Conservation (phyloP, 1,139 yeast species). For the Arxiozyma heterogenica region DNA sequence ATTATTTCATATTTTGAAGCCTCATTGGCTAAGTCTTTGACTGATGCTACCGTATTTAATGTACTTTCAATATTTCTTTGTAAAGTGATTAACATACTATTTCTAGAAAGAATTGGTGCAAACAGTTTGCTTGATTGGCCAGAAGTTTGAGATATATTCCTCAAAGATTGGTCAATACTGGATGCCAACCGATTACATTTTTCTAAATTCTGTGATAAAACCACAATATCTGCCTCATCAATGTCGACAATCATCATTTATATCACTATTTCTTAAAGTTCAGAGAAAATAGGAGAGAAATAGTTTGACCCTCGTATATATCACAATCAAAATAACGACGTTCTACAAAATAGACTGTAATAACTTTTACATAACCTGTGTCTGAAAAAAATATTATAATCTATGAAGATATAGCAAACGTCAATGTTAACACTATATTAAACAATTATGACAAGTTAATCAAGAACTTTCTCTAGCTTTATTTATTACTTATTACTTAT, state of each 20-base stretch:
- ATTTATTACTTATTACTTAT: too few species aligned
- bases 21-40: slow-evolving; percentile 55
- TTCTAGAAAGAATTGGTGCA: slow-evolving; percentile 61
- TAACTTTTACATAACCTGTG: neutral
- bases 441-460: too few species aligned
- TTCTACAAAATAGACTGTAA: neutral
- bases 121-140: slow-evolving; percentile 55
- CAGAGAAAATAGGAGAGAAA: neutral
- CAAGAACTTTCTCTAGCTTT: too few species aligned
- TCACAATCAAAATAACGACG: neutral
- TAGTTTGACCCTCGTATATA: too few species aligned
- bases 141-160: slow-evolving; percentile 48
- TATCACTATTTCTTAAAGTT: neutral
- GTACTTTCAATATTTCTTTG: slow-evolving; percentile 56
- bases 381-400: too few species aligned
- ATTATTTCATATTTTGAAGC: slow-evolving; percentile 47
- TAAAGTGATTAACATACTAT: slow-evolving; percentile 46
- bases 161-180: slow-evolving; percentile 48
- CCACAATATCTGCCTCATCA: slow-evolving; percentile 80
- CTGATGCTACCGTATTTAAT: slow-evolving; percentile 49
- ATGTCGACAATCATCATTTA: slow-evolving; percentile 37
- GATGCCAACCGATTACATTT: slow-evolving; percentile 50
- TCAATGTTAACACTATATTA: too few species aligned
- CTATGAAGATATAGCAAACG: too few species aligned
- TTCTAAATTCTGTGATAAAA: slow-evolving; percentile 62